Evolutionary conservation across 2,329 filamentous ascomycete genomes (phyloP).

Genomic region (Colletotrichum limetticola): DNA sequence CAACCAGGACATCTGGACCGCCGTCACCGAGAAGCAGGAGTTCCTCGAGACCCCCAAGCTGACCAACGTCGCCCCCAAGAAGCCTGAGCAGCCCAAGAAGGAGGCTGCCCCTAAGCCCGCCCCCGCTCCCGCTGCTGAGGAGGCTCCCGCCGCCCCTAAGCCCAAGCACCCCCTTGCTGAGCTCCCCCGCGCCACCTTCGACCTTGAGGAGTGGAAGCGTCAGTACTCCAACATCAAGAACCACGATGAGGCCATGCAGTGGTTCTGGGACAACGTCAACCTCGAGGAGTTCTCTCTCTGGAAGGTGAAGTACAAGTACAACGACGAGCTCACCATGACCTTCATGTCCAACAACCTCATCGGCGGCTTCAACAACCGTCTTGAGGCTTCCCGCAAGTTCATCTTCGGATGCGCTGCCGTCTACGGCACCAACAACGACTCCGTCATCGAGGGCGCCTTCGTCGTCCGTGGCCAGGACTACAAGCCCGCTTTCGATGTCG

Average conservation of each 20-base stretch:
- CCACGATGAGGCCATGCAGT: slow-evolving; percentile 87
- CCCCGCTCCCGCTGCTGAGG: slow-evolving; percentile 56
- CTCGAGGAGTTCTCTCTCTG: slow-evolving; percentile 96
- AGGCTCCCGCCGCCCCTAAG: slow-evolving; percentile 77
- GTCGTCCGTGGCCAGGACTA: slow-evolving; percentile 92
- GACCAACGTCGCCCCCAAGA: slow-evolving; percentile 77
- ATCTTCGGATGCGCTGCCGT: slow-evolving; percentile 92
- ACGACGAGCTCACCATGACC: slow-evolving; percentile 93
- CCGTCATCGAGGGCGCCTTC: slow-evolving; percentile 92
- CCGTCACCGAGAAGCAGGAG: slow-evolving; percentile 78
- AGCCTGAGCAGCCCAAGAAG: slow-evolving; percentile 77
- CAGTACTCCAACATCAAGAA: slow-evolving; percentile 84
- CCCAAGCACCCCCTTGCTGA: slow-evolving; percentile 95
- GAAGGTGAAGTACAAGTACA: slow-evolving; percentile 98
- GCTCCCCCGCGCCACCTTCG: slow-evolving; percentile 81
- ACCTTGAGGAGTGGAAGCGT: slow-evolving; percentile 98
- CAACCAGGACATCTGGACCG: slow-evolving; percentile 92
- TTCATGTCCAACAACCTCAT: slow-evolving; percentile 99
- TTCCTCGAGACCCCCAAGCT: slow-evolving; percentile 86
- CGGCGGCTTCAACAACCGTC: slow-evolving; percentile 96
- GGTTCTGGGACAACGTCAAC: slow-evolving; percentile 98
- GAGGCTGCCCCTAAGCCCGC: slow-evolving; percentile 58
- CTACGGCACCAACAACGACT: slow-evolving; percentile 89
- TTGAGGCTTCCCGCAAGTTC: slow-evolving; percentile 98
- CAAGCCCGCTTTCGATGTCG: slow-evolving; percentile 91